Percentiles rank a stretch among this genome's conserved stretches.
These are phyloP conservation scores for Colletotrichum siamense DNA, from an alignment of 2,329 filamentous ascomycete genomes.

Conservation along the genomic window DNA sequence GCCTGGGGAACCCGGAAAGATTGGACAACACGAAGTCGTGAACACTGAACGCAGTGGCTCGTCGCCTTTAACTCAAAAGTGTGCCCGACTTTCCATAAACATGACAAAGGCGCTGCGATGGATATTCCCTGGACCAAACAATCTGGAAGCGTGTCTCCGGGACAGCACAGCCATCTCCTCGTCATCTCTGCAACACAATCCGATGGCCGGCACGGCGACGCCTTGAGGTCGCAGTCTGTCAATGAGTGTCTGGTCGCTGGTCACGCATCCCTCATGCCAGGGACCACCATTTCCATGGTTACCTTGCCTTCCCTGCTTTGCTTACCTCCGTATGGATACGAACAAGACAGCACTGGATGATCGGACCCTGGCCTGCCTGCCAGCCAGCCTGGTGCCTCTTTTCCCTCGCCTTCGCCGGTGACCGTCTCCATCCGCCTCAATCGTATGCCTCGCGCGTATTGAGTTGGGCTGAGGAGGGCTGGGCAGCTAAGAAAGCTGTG, in stretches of 20 bases:
- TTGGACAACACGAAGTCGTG: constrained; percentile 7
- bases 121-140: constrained; percentile 3
- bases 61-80: neutral
- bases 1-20: constrained; percentile 17
- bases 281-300: constrained; percentile 7
- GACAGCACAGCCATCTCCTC: neutral
- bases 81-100: constrained; percentile 4
- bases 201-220: neutral
- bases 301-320: neutral
- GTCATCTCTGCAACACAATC: neutral
- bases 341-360: neutral
- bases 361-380: neutral
- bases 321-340: neutral
- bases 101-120: neutral
- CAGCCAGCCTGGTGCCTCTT: neutral
- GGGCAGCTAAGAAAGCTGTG: neutral
- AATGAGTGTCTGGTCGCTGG: neutral
- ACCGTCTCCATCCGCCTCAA: neutral
- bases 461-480: neutral
- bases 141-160: constrained; percentile 5
- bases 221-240: neutral
- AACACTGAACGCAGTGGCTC: constrained; percentile 8
- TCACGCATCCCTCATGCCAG: neutral
- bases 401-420: neutral
- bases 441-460: neutral